Conservation (phyloP, 2,329 filamentous ascomycete species). For the Botryosphaeria dothidea region DNA sequence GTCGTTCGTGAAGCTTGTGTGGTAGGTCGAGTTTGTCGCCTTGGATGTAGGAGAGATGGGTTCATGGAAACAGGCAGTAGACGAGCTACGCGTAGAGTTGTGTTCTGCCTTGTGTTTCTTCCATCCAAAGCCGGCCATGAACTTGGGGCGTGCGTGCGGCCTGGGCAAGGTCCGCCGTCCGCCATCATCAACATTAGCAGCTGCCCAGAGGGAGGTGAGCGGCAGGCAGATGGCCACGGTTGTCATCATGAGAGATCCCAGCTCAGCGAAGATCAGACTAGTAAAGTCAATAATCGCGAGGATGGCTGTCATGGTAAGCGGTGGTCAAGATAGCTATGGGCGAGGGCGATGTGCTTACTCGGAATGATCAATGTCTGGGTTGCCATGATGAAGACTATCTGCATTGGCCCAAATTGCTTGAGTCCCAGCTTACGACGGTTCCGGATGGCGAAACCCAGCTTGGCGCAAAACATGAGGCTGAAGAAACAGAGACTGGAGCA, state of each 20-base stretch:
- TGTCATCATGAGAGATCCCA: conserved; percentile 58
- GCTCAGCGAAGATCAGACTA: conserved; percentile 50
- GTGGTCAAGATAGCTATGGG: neutral
- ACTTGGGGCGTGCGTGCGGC: conserved; percentile 28
- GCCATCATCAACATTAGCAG: conserved; percentile 30
- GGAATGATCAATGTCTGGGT: conserved; percentile 67
- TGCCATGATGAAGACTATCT: conserved; percentile 68
- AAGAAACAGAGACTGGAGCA: conserved; percentile 63
- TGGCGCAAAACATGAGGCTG: conserved; percentile 61
- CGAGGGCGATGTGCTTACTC: conserved; percentile 42
- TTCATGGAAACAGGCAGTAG: neutral
- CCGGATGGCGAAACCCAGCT: conserved; percentile 60
- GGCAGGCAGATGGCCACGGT: conserved; percentile 65
- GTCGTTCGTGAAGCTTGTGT: neutral
- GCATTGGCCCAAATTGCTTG: conserved; percentile 63
- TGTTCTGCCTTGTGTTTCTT: neutral
- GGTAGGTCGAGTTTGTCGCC: neutral
- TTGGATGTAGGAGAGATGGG: neutral
- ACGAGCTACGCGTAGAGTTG: neutral
- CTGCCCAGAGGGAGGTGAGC: conserved; percentile 67
- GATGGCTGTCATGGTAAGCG: conserved; percentile 50
- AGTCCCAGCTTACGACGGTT: conserved; percentile 59
- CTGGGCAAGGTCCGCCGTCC: conserved; percentile 19
- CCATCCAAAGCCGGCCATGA: neutral
- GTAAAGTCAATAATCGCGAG: conserved; percentile 60